Evolutionary conservation across 78 protist genomes (phyloP).

Genomic region (Dictyostelium intermedium): DNA sequence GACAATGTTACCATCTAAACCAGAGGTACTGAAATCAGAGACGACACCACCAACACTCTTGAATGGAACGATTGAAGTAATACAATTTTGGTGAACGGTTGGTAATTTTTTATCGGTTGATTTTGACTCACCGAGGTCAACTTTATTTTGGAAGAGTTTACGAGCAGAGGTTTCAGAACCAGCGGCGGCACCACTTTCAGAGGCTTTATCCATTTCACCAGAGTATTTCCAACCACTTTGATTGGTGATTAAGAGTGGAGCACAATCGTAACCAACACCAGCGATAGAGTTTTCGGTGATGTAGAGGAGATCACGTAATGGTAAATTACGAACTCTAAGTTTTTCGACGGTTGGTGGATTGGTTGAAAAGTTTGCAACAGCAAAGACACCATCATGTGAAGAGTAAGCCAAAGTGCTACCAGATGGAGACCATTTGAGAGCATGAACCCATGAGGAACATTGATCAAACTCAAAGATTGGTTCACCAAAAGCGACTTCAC

Average conservation of each 20-base stretch:
- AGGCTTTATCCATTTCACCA: constrained; percentile 49
- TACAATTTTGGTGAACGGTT: constrained; percentile 90
- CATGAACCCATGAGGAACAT: constrained; percentile 91
- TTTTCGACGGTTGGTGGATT: constrained; percentile 44
- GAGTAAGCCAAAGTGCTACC: constrained; percentile 88
- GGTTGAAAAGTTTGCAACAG: constrained; percentile 46
- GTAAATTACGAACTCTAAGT: constrained; percentile 57
- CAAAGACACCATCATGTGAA: constrained; percentile 81
- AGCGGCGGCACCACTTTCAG: constrained; percentile 45
- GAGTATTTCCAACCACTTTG: constrained; percentile 81
- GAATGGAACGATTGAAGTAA: constrained; percentile 76
- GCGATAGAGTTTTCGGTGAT: constrained; percentile 75
- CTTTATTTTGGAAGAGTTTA: constrained; percentile 69
- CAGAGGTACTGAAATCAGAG: constrained; percentile 85
- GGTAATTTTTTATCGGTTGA: constrained; percentile 59
- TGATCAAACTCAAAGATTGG: constrained; percentile 71
- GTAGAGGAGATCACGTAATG: constrained; percentile 77
- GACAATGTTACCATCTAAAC: constrained; percentile 89
- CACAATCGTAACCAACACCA: constrained; percentile 90
- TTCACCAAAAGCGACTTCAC: constrained; percentile 71
- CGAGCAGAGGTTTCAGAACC: constrained; percentile 44
- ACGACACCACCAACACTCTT: constrained; percentile 69
- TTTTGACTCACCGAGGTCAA: constrained; percentile 61
- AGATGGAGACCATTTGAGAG: constrained; percentile 85
- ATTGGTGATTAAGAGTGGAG: constrained; percentile 73